Percentiles rank a stretch among this genome's conserved stretches.
Conservation (phyloP, 306 rosid genomes). For the Fagus sylvatica region DNA sequence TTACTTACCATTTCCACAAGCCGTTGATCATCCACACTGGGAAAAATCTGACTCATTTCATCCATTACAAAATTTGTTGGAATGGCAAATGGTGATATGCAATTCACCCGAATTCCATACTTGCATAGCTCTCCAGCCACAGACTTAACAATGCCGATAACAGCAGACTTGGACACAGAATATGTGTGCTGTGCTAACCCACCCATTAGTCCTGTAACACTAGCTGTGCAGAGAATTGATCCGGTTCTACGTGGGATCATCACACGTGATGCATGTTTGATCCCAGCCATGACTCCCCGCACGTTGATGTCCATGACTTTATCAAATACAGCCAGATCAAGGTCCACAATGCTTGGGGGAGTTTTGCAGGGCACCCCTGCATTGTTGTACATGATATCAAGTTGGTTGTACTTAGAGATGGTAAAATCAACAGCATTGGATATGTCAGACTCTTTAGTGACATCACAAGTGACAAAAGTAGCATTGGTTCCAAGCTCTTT, state of each 20-base stretch:
- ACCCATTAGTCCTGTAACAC: constrained; percentile 71
- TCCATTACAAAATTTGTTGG: constrained; percentile 60
- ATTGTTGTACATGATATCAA: constrained; percentile 83
- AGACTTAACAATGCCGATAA: constrained; percentile 73
- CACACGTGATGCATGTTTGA: constrained; percentile 81
- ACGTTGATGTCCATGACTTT: constrained; percentile 68
- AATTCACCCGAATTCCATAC: constrained; percentile 70
- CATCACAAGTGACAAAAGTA: constrained; percentile 67
- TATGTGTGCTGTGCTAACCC: constrained; percentile 77
- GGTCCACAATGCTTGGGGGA: constrained; percentile 65
- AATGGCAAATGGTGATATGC: constrained; percentile 74
- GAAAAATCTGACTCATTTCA: constrained; percentile 53
- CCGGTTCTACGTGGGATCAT: constrained; percentile 72
- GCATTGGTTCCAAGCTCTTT: constrained; percentile 72
- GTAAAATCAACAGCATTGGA: constrained; percentile 79
- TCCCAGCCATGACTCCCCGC: constrained; percentile 69
- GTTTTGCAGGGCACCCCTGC: constrained; percentile 81
- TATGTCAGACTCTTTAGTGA: constrained; percentile 66
- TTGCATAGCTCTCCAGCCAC: constrained; percentile 61
- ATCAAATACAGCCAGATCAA: constrained; percentile 59
- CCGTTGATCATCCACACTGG: constrained; percentile 37
- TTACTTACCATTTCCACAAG: constrained; percentile 44
- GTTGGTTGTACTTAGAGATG: constrained; percentile 49
- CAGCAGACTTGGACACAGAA: constrained; percentile 68
- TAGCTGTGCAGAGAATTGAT: constrained; percentile 82